A percentile compares a stretch with the other conserved stretches of the same genome.
Evolutionary conservation across 2,329 filamentous ascomycete species (phyloP).

Genomic region (Talaromyces amestolkiae): DNA sequence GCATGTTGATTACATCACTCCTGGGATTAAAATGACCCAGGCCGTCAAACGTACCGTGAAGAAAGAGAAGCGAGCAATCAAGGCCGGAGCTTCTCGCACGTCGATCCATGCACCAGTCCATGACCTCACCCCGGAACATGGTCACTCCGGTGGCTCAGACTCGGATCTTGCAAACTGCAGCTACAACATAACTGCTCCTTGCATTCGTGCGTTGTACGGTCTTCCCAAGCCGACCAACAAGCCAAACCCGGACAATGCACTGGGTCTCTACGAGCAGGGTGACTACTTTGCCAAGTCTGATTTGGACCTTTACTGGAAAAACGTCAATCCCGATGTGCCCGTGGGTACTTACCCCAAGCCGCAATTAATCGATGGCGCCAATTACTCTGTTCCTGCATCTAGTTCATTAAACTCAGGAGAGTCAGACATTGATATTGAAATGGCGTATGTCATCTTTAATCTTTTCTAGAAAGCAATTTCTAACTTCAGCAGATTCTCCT

Average conservation of each 20-base stretch:
- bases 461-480: neutral
- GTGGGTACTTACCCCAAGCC: slow-evolving; percentile 18
- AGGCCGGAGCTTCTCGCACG: slow-evolving; percentile 11
- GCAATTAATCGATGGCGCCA: slow-evolving; percentile 33
- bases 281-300: slow-evolving; percentile 20
- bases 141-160: neutral
- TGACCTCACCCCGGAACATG: neutral
- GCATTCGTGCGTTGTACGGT: slow-evolving; percentile 18
- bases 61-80: slow-evolving; percentile 2
- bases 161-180: slow-evolving; percentile 13
- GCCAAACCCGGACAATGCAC: slow-evolving; percentile 11
- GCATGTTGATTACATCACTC: slow-evolving; percentile 20
- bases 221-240: slow-evolving; percentile 10
- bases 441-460: slow-evolving; percentile 34
- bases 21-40: slow-evolving; percentile 19
- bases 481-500: slow-evolving; percentile 37
- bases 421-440: slow-evolving; percentile 55
- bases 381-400: slow-evolving; percentile 39
- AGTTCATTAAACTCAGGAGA: slow-evolving; percentile 43
- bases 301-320: slow-evolving; percentile 18
- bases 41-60: slow-evolving; percentile 16
- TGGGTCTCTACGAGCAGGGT: slow-evolving; percentile 20
- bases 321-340: slow-evolving; percentile 17
- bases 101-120: slow-evolving; percentile 1
- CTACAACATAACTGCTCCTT: slow-evolving; percentile 18